These are phyloP conservation scores for Myxozyma vanderwaltii DNA, from an alignment of 805 yeast species.

Conservation along the genomic window DNA sequence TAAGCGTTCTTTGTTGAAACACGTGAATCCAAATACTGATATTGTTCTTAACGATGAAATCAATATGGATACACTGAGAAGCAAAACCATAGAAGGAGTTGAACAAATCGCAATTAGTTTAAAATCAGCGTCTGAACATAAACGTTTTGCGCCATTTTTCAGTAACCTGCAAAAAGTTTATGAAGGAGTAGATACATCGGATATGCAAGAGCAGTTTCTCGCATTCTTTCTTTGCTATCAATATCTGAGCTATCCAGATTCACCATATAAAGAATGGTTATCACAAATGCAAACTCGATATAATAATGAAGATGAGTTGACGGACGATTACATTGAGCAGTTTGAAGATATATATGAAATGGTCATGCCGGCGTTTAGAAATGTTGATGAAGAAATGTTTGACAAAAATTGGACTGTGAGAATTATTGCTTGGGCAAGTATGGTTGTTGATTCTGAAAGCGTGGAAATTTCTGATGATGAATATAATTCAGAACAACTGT, in stretches of 20 bases:
- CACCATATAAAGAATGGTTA: conserved; percentile 11
- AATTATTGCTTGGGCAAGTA: conserved; percentile 27
- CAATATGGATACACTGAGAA: not conserved
- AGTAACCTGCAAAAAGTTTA: conserved; percentile 10
- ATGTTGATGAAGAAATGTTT: conserved; percentile 9
- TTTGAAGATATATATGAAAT: conserved; percentile 14
- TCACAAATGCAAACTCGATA: conserved; percentile 8
- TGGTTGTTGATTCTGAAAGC: conserved; percentile 22
- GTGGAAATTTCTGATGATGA: conserved; percentile 6
- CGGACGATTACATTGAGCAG: conserved; percentile 15
- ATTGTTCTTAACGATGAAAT: not conserved
- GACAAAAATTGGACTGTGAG: conserved; percentile 12
- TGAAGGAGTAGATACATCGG: conserved; percentile 20
- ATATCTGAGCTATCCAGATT: not conserved
- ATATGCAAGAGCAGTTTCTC: conserved; percentile 26
- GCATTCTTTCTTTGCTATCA: conserved; percentile 16
- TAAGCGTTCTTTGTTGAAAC: not conserved
- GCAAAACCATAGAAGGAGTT: not conserved
- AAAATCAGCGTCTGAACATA: not conserved
- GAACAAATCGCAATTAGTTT: conserved; percentile 9
- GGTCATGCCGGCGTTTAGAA: conserved; percentile 11
- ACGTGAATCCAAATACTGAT: not conserved
- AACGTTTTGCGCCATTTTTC: conserved; percentile 5
- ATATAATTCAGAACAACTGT: not conserved
- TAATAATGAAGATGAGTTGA: conserved; percentile 7